Conservation (phyloP, 2,329 filamentous ascomycete species). For the Colletotrichum sp. region DNA sequence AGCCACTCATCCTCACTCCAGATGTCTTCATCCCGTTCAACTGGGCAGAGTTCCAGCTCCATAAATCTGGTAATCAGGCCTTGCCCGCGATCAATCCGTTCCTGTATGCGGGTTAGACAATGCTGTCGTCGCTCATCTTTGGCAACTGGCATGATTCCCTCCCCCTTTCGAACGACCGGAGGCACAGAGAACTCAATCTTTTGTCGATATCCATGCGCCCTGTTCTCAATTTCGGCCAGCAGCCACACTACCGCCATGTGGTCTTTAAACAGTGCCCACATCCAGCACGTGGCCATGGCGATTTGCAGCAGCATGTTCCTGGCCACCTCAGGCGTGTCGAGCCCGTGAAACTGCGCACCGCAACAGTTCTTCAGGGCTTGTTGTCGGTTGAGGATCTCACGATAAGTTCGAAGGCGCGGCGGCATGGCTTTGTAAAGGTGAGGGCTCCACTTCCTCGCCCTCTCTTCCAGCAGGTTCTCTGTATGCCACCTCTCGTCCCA, state of each 20-base stretch:
- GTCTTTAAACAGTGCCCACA: background rate
- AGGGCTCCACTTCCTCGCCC: background rate
- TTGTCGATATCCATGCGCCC: background rate
- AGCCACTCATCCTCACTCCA: constrained; percentile 15
- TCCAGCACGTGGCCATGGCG: constrained; percentile 13
- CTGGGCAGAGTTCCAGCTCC: constrained; percentile 5
- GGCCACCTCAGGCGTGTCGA: constrained; percentile 2
- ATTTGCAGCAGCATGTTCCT: constrained; percentile 9
- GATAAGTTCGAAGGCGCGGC: constrained; percentile 15
- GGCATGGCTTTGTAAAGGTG: background rate
- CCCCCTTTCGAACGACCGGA: background rate
- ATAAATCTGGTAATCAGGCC: background rate
- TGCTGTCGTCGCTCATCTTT: background rate
- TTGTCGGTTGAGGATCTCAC: constrained; percentile 21
- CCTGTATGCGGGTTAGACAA: constrained; percentile 3
- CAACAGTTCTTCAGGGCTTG: constrained; percentile 17
- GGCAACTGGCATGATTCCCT: background rate
- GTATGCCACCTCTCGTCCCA: constrained; percentile 10
- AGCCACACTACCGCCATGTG: background rate
- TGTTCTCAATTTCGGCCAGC: background rate
- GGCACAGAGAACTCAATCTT: background rate
- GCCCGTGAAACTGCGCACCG: background rate
- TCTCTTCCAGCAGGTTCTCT: background rate
- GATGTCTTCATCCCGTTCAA: background rate
- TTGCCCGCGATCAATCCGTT: constrained; percentile 8